phyloP scores from a whole-genome alignment of 495 filamentous ascomycete genomes.

The Amorphotheca resinae region DNA sequence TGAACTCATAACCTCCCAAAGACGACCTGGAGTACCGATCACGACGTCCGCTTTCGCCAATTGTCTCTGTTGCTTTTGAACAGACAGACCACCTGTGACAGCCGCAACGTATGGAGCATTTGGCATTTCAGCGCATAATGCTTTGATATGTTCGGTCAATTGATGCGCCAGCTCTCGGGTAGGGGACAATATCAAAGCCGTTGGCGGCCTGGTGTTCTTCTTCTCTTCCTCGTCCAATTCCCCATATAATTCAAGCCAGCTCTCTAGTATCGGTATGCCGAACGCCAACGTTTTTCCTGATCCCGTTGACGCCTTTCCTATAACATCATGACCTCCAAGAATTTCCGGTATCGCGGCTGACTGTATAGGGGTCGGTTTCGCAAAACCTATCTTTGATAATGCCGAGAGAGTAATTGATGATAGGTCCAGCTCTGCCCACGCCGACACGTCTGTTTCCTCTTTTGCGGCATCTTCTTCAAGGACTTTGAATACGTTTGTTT shows the following conservation, averaged over 20 bases:
- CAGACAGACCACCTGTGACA: slow-evolving; percentile 78
- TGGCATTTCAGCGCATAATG: slow-evolving; percentile 50
- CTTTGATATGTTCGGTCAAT: slow-evolving; percentile 64
- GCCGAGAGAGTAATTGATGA: slow-evolving; percentile 55
- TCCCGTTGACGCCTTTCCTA: slow-evolving; percentile 72
- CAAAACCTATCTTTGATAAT: slow-evolving; percentile 67
- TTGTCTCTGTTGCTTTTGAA: slow-evolving; percentile 84
- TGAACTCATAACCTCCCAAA: slow-evolving; percentile 87
- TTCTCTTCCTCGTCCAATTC: slow-evolving; percentile 24
- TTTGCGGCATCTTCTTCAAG: slow-evolving; percentile 27
- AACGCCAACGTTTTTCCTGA: slow-evolving; percentile 80
- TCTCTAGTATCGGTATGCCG: slow-evolving; percentile 65
- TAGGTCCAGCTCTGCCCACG: slow-evolving; percentile 61
- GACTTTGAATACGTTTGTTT: slow-evolving; percentile 21
- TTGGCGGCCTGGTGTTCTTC: slow-evolving; percentile 36
- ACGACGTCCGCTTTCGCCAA: slow-evolving; percentile 71
- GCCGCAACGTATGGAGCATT: slow-evolving; percentile 59
- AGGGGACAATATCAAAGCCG: slow-evolving; percentile 84
- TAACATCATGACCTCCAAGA: slow-evolving; percentile 56
- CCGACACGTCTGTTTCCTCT: slow-evolving; percentile 48
- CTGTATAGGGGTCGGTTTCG: slow-evolving; percentile 72
- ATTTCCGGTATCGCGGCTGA: slow-evolving; percentile 65
- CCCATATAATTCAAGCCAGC: slow-evolving; percentile 38
- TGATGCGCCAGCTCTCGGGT: slow-evolving; percentile 92
- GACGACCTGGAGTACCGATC: slow-evolving; percentile 78